Base-by-base conservation (phyloP, 1,284 basidiomycete species). In the Cryptococcus hybrid region DNA sequence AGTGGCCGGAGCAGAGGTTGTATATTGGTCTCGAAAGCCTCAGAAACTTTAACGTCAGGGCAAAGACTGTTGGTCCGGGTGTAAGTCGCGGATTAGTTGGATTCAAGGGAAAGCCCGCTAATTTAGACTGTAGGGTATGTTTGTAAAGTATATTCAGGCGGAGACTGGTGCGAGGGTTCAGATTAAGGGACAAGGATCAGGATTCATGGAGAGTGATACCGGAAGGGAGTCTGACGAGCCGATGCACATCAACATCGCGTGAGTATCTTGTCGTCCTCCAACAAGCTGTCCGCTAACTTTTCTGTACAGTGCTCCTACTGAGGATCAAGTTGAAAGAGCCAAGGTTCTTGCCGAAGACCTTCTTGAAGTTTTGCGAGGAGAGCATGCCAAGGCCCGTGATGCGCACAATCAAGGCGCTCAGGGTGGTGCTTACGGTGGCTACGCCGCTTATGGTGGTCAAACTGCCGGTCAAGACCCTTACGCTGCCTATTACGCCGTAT, bases 161-260 rank as follows among this genome's bases (percentile, higher is more conserved):
- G 95, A 99, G 79, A 99, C 95, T 0, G 88, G 88, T 40, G 95
- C 93, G 12, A 85, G 95, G 61, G 95, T 98, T n/a, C 95, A 99
- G 77, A 97, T 99, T 74, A 98, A 98, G 77, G 95, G 95, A 9
- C 66, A 87, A 13, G 96, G 96, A 0, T 95, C 92, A 15, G 96
- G 95, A 0, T 99, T 96, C 75, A 86, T 95, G 64, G 95, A 99
- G 71, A 87, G 87, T 67, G 95, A 98, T 64, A 96, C 93, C 0
- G 91, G 92, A 0, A 82, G 86, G 66, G 94, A 98, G 78, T 84
- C 86, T 47, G 88, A 91, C 57, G 94, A 97, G 71, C 90, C 92
- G 1, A 89, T 96, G 85, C 92, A 94, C 75, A 92, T 96, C 66
- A 90, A 92, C 68, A 90, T 95, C 66, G 92, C 91, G 90, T 92